Evolutionary conservation across 208 protist genomes (phyloP), one percentile per base, ranked within the genome.

Genomic region (Trypanosoma congolense): DNA sequence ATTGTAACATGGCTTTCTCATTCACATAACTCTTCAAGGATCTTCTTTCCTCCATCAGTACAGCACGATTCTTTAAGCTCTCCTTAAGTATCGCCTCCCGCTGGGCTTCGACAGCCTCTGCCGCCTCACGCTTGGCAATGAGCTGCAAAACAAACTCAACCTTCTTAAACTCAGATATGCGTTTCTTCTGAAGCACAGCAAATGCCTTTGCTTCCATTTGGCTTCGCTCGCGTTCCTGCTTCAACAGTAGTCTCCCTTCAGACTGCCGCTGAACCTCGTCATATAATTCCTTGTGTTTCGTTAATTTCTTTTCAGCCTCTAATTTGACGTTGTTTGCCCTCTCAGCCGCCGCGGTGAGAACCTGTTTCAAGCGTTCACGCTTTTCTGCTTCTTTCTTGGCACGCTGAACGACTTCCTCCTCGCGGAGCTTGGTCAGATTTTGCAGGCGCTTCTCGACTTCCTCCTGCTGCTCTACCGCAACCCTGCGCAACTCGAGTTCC

Each of bases 91-190:
- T 46, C 4, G 57, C 21, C 18, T 84, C 68, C 8, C 81, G 73
- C 44, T 94, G 73, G 30, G 55, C 42, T 41, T 67, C 62, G 3
- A 91, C 44, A 0, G 65, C 44, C 18, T 79, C 61, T 4, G 83
- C 80, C 18, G 67, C 75, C 35, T 70, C 66, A 14, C 66, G 70
- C 58, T 88, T 89, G 46, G 80, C 73, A 10, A 90, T 28, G 18
- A 94, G 77, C 16, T 80, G 65, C 3, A 70, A 61, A 2, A 89
- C 72, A 35, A 56, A 81, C 54, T 71, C 50, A 18, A 94, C 65
- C 54, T 91, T 94, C 2, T 56, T 43, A 63, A 85, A 94, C 65
- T 91, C 83, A 12, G 71, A 55, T 47, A 80, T 56, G 26, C 83
- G 83, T 43, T 84, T 75, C 42, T 75, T 72, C 60, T 81, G 75